Evolutionary conservation across 2,329 filamentous ascomycete genomes (phyloP).

Genomic region (Colletotrichum horii): DNA sequence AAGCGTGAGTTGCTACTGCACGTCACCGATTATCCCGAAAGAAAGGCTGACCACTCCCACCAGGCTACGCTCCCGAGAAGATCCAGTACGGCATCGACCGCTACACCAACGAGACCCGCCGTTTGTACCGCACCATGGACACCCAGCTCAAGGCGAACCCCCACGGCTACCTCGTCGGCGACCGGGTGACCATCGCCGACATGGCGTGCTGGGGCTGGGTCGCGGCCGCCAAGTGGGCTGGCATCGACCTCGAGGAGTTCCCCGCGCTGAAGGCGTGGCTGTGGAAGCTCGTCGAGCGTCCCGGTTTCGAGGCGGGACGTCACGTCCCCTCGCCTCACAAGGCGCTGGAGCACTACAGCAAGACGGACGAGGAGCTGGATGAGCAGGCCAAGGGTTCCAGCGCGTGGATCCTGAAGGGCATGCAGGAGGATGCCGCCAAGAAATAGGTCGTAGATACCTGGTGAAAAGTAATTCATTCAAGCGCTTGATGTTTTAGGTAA

Average conservation of each 20-base stretch:
- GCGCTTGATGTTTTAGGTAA: background rate
- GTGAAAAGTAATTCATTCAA: background rate
- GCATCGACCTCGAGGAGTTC: conserved; percentile 72
- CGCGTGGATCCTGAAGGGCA: conserved; percentile 71
- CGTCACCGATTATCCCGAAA: background rate
- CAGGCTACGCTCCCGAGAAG: conserved; percentile 78
- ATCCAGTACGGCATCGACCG: conserved; percentile 84
- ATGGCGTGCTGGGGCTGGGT: conserved; percentile 85
- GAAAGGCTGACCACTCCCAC: background rate
- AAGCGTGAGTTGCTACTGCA: conserved; percentile 49
- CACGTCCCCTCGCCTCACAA: conserved; percentile 73
- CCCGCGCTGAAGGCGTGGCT: conserved; percentile 80
- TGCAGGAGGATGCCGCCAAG: conserved; percentile 67
- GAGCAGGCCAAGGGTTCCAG: conserved; percentile 51
- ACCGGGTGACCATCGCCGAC: conserved; percentile 77
- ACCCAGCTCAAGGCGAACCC: conserved; percentile 66
- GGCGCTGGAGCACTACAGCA: conserved; percentile 53
- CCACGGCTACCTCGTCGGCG: conserved; percentile 68
- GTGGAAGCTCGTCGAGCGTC: conserved; percentile 69
- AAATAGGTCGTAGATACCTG: conserved; percentile 32
- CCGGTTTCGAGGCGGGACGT: conserved; percentile 76
- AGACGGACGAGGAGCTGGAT: conserved; percentile 60
- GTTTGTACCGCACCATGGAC: conserved; percentile 80
- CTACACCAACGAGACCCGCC: conserved; percentile 83
- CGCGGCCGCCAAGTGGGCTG: conserved; percentile 48